These are phyloP conservation scores for Tolypocladium nubicola DNA, from an alignment of 2,329 filamentous ascomycete species.

Conservation along the genomic window DNA sequence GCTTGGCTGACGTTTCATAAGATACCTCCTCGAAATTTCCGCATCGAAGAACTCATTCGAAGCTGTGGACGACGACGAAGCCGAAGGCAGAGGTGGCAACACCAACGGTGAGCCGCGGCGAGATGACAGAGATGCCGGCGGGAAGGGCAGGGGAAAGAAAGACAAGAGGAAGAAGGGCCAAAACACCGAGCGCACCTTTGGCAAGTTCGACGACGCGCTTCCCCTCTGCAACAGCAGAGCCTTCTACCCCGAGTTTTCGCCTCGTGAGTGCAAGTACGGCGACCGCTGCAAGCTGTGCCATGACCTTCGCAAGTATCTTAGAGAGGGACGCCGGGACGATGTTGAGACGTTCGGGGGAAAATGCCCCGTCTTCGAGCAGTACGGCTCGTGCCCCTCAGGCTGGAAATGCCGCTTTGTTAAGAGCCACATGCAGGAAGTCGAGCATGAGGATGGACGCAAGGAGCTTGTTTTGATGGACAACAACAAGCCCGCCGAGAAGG, in stretches of 20 bases:
- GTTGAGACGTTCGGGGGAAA: slow-evolving; percentile 63
- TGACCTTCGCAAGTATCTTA: slow-evolving; percentile 75
- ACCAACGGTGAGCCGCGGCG: slow-evolving; percentile 33
- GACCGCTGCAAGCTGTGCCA: slow-evolving; percentile 75
- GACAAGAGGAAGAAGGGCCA: slow-evolving; percentile 49
- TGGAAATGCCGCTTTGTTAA: slow-evolving; percentile 92
- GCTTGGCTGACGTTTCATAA: slow-evolving; percentile 11
- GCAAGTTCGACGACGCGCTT: slow-evolving; percentile 65
- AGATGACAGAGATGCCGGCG: slow-evolving; percentile 42
- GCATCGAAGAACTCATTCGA: slow-evolving; percentile 12
- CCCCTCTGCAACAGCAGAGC: slow-evolving; percentile 68
- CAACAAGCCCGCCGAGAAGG: slow-evolving; percentile 15
- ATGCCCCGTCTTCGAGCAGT: slow-evolving; percentile 71
- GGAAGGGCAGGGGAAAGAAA: slow-evolving; percentile 29
- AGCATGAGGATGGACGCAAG: slow-evolving; percentile 67
- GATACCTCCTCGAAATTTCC: slow-evolving; percentile 30
- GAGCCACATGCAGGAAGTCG: slow-evolving; percentile 76
- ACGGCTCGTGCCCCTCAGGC: slow-evolving; percentile 69
- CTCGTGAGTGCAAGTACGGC: slow-evolving; percentile 64
- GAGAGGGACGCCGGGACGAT: slow-evolving; percentile 70
- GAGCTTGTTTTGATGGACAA: slow-evolving; percentile 62
- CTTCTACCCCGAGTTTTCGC: slow-evolving; percentile 70
- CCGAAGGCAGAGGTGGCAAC: slow-evolving; percentile 29
- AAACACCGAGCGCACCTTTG: slow-evolving; percentile 76
- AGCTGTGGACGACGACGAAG: slow-evolving; percentile 35